Evolutionary conservation across 805 yeast species (phyloP), one percentile per base, ranked within the genome.

Genomic region (Saccharomyces kudriavzevii): DNA sequence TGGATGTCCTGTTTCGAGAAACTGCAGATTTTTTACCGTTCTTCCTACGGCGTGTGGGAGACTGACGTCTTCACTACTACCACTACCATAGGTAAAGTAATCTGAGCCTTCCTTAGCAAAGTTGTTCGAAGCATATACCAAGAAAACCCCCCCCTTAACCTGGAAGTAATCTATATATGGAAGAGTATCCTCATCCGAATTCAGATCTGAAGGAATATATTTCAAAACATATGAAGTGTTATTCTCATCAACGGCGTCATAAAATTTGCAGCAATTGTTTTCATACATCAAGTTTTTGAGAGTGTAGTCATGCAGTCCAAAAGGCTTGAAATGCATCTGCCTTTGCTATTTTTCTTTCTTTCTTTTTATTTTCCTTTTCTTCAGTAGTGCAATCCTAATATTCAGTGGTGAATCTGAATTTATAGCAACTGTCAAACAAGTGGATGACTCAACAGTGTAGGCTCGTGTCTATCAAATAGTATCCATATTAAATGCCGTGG

Each of bases 91-190:
- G 31, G 57, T 56, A 35, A 61, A 61, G 48, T 61, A 61, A 48
- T 61, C 64, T 6, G 46, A 24, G 31, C 63, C 63, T 50, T 61
- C 64, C 6, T 40, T 45, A 22, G 50, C 49, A 45, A 56, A 56
- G 40, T 50, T 26, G 17, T 56, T 54, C 6, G 49, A 48, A 2
- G 56, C 52, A 43, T 56, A 60, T 4, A 60, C 54, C 1, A 56
- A 45, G 26, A 40, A 55, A 4, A 45, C 9, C 17, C 31, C 49
- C 22, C 48, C 50, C 24, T 43, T 24, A n/a, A 35, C 28, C 11
- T 49, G 17, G 22, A 58, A 55, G 5, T 46, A 25, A 29, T 53
- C 58, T 10, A 55, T 24, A 11, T 43, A 35, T 35, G 43, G 43
- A 17, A 35, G 10, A 17, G 22, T 17, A 5, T 35, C 43, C 43